Conservation (phyloP, 768 basidiomycete genomes). For the Myochromella boudieri region DNA sequence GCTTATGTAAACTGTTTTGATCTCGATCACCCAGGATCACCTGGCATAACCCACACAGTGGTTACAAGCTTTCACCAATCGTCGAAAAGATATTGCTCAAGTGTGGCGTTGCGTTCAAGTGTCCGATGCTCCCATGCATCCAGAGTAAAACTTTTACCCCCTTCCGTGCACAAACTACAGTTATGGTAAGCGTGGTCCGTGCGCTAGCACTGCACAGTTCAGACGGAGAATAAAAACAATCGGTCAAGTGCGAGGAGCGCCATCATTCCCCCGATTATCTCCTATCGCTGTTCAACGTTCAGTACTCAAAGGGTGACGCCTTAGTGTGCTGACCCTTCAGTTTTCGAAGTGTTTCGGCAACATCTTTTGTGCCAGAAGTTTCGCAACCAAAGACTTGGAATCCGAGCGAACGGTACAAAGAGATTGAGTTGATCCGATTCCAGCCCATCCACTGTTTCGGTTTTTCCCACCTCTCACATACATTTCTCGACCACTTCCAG, state of each 20-base stretch:
- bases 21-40: slow-evolving; percentile 4
- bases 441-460: slow-evolving; percentile 38
- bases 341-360: background rate
- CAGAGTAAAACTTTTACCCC: too few species aligned
- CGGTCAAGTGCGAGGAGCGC: slow-evolving; percentile 16
- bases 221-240: slow-evolving; percentile 23
- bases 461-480: slow-evolving; percentile 29
- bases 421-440: slow-evolving; percentile 42
- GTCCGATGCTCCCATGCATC: too few species aligned
- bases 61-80: slow-evolving; percentile 1
- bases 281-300: background rate
- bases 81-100: too few species aligned
- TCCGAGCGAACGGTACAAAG: slow-evolving; percentile 27
- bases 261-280: slow-evolving; percentile 6
- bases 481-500: slow-evolving; percentile 24
- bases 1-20: slow-evolving; percentile 5
- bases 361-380: slow-evolving; percentile 13
- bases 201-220: slow-evolving; percentile 13
- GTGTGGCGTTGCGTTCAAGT: too few species aligned
- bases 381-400: slow-evolving; percentile 24
- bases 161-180: too few species aligned
- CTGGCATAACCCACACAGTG: slow-evolving; percentile 1
- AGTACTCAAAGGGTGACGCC: background rate
- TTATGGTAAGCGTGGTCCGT: slow-evolving; percentile 15
- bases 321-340: background rate